phyloP scores from a whole-genome alignment of 2,329 filamentous ascomycete species.

The Clonostachys chloroleuca region DNA sequence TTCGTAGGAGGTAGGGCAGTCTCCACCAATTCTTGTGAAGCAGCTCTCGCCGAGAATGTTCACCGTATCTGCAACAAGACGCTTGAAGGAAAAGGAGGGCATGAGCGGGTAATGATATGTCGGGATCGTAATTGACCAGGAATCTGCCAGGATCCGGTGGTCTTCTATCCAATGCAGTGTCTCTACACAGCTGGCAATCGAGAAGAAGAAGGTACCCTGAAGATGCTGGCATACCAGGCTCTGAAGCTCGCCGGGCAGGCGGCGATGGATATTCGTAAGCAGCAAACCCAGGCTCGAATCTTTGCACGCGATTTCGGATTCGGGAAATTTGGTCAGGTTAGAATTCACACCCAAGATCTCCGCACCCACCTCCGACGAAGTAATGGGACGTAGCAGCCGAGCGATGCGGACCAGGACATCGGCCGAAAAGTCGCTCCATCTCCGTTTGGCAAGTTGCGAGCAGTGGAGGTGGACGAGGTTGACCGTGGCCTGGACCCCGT shows the following conservation, averaged over 20 bases:
- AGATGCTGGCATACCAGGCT: neutral
- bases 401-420: no score
- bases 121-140: neutral
- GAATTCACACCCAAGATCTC: no score
- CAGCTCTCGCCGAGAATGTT: neutral
- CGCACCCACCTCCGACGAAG: no score
- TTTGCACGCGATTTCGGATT: no score
- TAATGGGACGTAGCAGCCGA: no score
- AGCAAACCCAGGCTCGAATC: neutral
- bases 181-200: neutral
- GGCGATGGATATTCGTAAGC: neutral
- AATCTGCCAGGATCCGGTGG: neutral
- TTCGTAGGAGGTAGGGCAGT: neutral
- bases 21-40: neutral
- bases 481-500: no score
- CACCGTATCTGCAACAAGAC: neutral
- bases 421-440: no score
- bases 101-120: neutral
- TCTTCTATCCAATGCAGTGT: neutral
- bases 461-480: no score
- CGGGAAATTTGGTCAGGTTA: no score
- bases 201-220: neutral
- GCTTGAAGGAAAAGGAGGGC: neutral
- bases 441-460: no score
- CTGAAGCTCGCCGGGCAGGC: neutral